phyloP scores from a whole-genome alignment of 2,329 filamentous ascomycete genomes.

The Endoconidiophora laricicola region DNA sequence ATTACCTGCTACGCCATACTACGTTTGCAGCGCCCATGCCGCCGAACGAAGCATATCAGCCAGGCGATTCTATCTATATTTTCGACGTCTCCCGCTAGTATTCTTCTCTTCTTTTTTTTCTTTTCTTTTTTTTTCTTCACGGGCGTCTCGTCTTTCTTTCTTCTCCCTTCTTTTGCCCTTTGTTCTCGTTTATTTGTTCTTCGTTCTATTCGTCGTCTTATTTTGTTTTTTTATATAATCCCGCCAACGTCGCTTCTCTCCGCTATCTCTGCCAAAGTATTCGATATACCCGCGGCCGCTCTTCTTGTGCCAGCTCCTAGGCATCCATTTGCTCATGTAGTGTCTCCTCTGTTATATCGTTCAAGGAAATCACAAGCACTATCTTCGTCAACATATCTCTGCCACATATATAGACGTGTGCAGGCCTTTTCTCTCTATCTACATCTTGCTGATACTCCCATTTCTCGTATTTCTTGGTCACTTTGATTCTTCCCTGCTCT shows the following conservation, averaged over 20 bases:
- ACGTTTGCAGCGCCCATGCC: background rate
- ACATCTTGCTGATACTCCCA: slow-evolving; percentile 8
- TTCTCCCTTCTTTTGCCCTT: slow-evolving; percentile 6
- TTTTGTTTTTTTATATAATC: slow-evolving; percentile 18
- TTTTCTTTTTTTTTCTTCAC: slow-evolving; percentile 14
- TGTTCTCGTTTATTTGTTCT: background rate
- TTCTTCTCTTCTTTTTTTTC: slow-evolving; percentile 26
- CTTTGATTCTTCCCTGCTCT: slow-evolving; percentile 12
- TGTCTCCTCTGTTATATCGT: background rate
- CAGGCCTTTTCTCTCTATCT: slow-evolving; percentile 8
- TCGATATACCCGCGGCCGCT: slow-evolving; percentile 2
- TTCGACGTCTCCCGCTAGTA: slow-evolving; percentile 22
- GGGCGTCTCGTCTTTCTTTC: slow-evolving; percentile 13
- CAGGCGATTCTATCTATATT: background rate
- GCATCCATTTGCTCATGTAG: no score
- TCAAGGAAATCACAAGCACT: background rate
- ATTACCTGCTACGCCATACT: no score
- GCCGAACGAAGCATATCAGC: background rate
- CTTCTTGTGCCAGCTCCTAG: background rate
- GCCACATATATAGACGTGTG: background rate
- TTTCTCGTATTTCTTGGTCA: slow-evolving; percentile 14
- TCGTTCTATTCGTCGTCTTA: slow-evolving; percentile 16
- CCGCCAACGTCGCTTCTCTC: slow-evolving; percentile 16
- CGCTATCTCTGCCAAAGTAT: background rate
- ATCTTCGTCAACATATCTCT: background rate